These are phyloP conservation scores for Penicillium robsamsonii DNA, from an alignment of 495 filamentous ascomycete species.

Conservation along the genomic window DNA sequence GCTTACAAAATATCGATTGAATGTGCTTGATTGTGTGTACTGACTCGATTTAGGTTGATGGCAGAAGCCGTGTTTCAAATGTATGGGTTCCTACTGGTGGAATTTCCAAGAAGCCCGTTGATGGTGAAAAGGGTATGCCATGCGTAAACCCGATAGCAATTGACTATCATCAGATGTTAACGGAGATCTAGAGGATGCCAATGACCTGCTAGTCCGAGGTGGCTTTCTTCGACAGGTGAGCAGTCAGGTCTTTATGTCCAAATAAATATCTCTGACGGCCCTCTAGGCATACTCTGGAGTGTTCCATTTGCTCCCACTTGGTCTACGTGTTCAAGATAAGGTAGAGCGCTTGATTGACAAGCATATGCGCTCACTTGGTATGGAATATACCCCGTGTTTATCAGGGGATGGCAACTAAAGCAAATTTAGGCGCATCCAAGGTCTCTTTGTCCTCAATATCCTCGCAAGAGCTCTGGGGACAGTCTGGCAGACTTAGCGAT, in stretches of 20 bases:
- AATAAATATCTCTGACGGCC: not conserved
- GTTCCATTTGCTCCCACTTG: constrained; percentile 92
- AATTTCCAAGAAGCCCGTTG: constrained; percentile 54
- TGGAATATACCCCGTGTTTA: constrained; percentile 4
- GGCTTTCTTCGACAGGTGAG: constrained; percentile 77
- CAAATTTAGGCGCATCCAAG: constrained; percentile 70
- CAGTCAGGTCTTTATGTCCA: not conserved
- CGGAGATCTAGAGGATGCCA: constrained; percentile 54
- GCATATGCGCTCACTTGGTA: constrained; percentile 79
- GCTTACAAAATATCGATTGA: constrained; percentile 3
- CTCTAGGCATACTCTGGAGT: constrained; percentile 77
- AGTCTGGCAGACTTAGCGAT: constrained; percentile 58
- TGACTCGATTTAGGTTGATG: constrained; percentile 46
- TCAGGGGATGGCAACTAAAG: constrained; percentile 20
- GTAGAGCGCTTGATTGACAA: constrained; percentile 81
- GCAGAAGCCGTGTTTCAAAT: constrained; percentile 61
- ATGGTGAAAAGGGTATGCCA: constrained; percentile 41
- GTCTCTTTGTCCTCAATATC: constrained; percentile 86
- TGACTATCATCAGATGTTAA: constrained; percentile 16
- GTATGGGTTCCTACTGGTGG: constrained; percentile 78
- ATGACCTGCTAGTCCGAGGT: constrained; percentile 70
- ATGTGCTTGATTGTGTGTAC: constrained; percentile 10
- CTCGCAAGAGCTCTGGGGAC: constrained; percentile 78
- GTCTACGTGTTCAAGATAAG: constrained; percentile 84
- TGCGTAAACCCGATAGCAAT: not conserved